phyloP scores from a whole-genome alignment of 805 yeast species.

The Cyberlindnera americana region DNA sequence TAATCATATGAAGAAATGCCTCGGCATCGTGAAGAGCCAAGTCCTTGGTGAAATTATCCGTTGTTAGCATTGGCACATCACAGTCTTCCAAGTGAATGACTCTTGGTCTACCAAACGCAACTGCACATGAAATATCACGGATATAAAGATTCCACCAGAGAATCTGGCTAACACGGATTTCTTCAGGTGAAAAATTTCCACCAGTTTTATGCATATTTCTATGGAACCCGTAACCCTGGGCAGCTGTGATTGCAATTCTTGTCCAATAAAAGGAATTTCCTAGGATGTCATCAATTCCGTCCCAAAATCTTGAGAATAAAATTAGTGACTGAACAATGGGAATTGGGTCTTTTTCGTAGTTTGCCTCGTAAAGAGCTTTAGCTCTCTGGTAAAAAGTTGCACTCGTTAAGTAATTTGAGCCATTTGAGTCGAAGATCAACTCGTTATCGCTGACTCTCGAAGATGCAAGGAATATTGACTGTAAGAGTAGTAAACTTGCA shows the following conservation, averaged over 20 bases:
- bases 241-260: slow-evolving; percentile 62
- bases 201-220: slow-evolving; percentile 37
- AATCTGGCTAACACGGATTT: slow-evolving; percentile 53
- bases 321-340: slow-evolving; percentile 58
- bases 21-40: slow-evolving; percentile 48
- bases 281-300: slow-evolving; percentile 65
- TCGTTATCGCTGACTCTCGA: slow-evolving; percentile 57
- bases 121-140: slow-evolving; percentile 65
- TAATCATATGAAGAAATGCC: slow-evolving; percentile 59
- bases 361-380: slow-evolving; percentile 68
- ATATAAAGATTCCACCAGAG: slow-evolving; percentile 77
- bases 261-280: slow-evolving; percentile 69
- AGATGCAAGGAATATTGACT: slow-evolving; percentile 67
- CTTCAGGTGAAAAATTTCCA: slow-evolving; percentile 33
- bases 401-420: slow-evolving; percentile 47
- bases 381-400: slow-evolving; percentile 67
- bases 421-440: slow-evolving; percentile 42
- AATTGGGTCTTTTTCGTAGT: slow-evolving; percentile 62
- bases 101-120: slow-evolving; percentile 72
- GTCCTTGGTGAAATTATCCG: slow-evolving; percentile 61
- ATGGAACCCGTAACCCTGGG: slow-evolving; percentile 77
- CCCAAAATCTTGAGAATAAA: slow-evolving; percentile 68
- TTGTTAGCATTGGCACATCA: slow-evolving; percentile 67
- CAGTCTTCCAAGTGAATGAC: slow-evolving; percentile 68
- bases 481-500: slow-evolving; percentile 61